Evolutionary conservation across 2,329 filamentous ascomycete species (phyloP), one percentile per base, ranked within the genome.

Genomic region (Penicillium sp.): DNA sequence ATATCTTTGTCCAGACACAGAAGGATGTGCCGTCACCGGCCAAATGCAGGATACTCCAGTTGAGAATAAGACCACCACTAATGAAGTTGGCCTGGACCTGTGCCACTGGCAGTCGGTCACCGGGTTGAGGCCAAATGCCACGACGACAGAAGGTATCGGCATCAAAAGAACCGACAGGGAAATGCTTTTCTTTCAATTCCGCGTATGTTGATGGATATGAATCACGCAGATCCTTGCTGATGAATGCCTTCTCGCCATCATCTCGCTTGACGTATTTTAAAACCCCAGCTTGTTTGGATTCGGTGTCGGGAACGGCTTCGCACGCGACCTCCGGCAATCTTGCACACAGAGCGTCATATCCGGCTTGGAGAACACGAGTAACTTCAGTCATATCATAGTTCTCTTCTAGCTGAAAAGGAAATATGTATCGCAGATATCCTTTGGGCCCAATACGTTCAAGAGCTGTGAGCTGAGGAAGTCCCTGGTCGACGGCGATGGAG

Each of bases 61-160:
- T 80, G 5, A 86, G 69, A 1, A 86, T 61, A 0, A 86, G 60
- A 0, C 82, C 83, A 4, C 79, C 82, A 0, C 62, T 53, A 39
- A 85, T 77, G 50, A 83, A 78, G 42, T 76, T 84, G 6, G 75
- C 75, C 60, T 84, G 83, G 1, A 83, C 66, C n/a, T 68, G 55
- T 1, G 65, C 69, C 0, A 72, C 65, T 27, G 77, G 71, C 0
- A 83, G 56, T 0, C 76, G 78, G 6, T 72, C 75, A 5, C 72
- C 70, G 0, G 80, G 74, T 1, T 73, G 73, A 50, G 63, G 60
- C 63, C 63, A 67, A 5, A 65, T 56, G 16, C 57, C 51, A 6
- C 57, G 53, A 9, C 56, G 65, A 45, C 68, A 70, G 13, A 83
- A 64, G 8, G 73, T 47, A n/a, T 69, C 64, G 58, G 81, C 81